phyloP scores from a whole-genome alignment of 257 asterid species.

The Plectranthus barbatus region DNA sequence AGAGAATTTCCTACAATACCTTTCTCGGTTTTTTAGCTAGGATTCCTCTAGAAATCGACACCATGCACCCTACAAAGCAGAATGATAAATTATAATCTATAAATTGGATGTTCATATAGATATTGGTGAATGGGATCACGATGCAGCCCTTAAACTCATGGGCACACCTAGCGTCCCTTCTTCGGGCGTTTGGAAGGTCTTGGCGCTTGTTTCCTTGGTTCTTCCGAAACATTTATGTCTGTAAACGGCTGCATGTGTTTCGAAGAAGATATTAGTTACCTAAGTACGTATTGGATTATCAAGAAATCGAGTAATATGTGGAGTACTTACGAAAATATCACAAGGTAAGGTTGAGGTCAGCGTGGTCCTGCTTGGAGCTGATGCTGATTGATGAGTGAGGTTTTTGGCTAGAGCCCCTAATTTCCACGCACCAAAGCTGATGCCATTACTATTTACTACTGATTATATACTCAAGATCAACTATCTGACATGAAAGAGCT shows the following conservation, averaged over 20 bases:
- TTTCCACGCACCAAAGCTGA: background rate
- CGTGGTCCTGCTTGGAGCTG: background rate
- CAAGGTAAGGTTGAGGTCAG: background rate
- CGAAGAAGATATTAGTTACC: background rate
- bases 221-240: conserved; percentile 40
- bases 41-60: background rate
- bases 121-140: background rate
- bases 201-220: conserved; percentile 42
- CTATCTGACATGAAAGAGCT: too few species aligned
- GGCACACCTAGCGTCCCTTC: conserved; percentile 51
- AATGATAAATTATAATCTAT: too few species aligned
- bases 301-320: background rate
- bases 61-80: too few species aligned
- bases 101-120: background rate
- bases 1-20: background rate
- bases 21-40: background rate
- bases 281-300: background rate
- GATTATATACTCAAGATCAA: too few species aligned
- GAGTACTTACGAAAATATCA: too few species aligned
- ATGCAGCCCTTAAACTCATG: too few species aligned
- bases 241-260: conserved; percentile 45
- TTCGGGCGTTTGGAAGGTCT: conserved; percentile 62
- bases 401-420: background rate
- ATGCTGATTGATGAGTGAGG: background rate
- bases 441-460: too few species aligned